Conservation (phyloP, 139 green algal genomes). For the Volvox africanus region DNA sequence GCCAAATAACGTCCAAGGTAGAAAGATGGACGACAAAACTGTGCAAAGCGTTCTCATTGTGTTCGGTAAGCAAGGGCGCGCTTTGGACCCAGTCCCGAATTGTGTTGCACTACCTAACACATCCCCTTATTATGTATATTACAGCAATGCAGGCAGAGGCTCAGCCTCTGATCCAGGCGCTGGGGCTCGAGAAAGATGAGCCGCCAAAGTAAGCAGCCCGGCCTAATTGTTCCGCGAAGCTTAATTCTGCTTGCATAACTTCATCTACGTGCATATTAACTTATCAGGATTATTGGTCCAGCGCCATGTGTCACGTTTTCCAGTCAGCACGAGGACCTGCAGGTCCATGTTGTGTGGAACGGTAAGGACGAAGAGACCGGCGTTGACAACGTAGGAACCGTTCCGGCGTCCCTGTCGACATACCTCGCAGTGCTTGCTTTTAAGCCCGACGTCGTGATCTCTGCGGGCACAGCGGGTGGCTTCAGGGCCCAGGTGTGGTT, state of each 20-base stretch:
- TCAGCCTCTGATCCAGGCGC: constrained; percentile 77
- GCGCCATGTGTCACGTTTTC: constrained; percentile 79
- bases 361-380: constrained; percentile 76
- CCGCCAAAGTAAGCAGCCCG: constrained; percentile 55
- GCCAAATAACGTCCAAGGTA: neutral
- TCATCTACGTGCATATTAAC: neutral
- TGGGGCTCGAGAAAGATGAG: constrained; percentile 75
- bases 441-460: constrained; percentile 94
- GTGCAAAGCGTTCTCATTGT: constrained; percentile 61
- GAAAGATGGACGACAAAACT: constrained; percentile 7
- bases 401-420: constrained; percentile 85
- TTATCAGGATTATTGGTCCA: constrained; percentile 65
- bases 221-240: neutral
- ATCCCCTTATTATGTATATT: neutral
- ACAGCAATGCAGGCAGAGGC: constrained; percentile 95
- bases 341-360: constrained; percentile 85
- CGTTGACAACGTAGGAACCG: constrained; percentile 94
- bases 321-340: constrained; percentile 63
- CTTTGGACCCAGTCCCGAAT: no score
- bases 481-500: constrained; percentile 81
- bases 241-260: neutral
- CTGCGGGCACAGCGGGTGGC: constrained; percentile 92
- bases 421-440: constrained; percentile 86
- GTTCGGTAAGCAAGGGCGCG: constrained; percentile 46
- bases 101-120: no score